Percentiles rank a stretch among this genome's conserved stretches.
phyloP scores from a whole-genome alignment of 768 basidiomycete genomes.

The Suillus subluteus region DNA sequence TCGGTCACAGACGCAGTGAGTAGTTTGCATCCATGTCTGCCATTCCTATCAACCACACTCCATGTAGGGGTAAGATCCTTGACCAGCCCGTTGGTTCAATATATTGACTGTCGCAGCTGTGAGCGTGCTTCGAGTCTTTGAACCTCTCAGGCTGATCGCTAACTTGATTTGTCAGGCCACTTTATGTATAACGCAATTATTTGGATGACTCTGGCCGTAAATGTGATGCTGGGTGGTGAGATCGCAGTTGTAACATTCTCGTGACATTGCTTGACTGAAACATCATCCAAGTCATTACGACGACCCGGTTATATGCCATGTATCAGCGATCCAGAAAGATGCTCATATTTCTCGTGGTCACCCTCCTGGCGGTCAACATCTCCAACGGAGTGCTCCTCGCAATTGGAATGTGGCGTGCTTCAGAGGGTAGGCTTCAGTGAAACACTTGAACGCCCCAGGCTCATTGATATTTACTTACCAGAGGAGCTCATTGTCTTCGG shows the following conservation, averaged over 20 bases:
- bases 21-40: background rate
- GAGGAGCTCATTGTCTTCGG: background rate
- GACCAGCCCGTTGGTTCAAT: background rate
- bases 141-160: background rate
- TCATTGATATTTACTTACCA: background rate
- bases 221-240: background rate
- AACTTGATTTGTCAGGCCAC: background rate
- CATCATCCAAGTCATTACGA: background rate
- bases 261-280: background rate
- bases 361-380: background rate
- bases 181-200: background rate
- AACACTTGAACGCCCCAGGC: background rate
- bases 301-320: background rate
- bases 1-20: background rate
- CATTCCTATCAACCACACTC: background rate
- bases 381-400: background rate
- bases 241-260: background rate
- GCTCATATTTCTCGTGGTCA: background rate
- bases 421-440: background rate
- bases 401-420: background rate
- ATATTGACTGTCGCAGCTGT: background rate
- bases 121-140: background rate
- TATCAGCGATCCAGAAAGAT: constrained; percentile 6
- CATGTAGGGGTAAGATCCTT: background rate
- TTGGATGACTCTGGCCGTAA: constrained; percentile 1